These are phyloP conservation scores for Ramaria sp. DNA, from an alignment of 768 basidiomycete genomes.

Conservation along the genomic window DNA sequence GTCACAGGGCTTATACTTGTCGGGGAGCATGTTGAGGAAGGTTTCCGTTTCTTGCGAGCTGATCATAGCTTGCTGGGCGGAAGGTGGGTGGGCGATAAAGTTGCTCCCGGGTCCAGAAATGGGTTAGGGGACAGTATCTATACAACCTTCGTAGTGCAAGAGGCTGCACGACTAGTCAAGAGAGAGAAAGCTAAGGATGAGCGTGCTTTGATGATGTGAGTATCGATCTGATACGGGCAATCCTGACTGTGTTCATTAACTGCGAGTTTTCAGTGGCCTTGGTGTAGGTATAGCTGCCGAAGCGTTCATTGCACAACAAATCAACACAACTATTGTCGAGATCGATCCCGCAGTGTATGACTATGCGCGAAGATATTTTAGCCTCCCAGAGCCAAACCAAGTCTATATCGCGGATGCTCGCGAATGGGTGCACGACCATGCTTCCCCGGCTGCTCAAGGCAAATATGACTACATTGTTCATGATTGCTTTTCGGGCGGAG, in stretches of 20 bases:
- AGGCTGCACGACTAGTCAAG: constrained; percentile 61
- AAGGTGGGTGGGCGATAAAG: constrained; percentile 61
- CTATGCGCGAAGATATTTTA: constrained; percentile 72
- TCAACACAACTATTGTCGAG: constrained; percentile 79
- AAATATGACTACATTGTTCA: constrained; percentile 72
- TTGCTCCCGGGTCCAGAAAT: constrained; percentile 25
- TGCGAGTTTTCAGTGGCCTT: constrained; percentile 51
- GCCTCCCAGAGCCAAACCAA: constrained; percentile 48
- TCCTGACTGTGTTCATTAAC: constrained; percentile 11
- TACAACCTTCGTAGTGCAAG: constrained; percentile 76
- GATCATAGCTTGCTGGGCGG: constrained; percentile 52
- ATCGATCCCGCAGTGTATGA: constrained; percentile 86
- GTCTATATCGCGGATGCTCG: constrained; percentile 76
- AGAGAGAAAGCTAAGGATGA: constrained; percentile 24
- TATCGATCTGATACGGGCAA: constrained; percentile 6
- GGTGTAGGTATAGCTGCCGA: constrained; percentile 77
- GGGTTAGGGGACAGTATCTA: constrained; percentile 74
- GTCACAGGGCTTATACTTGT: constrained; percentile 79
- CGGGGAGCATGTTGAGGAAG: constrained; percentile 43
- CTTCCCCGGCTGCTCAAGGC: constrained; percentile 18
- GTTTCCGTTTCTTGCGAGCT: constrained; percentile 36
- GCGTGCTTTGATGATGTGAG: constrained; percentile 67
- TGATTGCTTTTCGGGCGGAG: constrained; percentile 91
- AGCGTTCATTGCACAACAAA: constrained; percentile 56
- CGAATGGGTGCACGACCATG: constrained; percentile 43